Evolutionary conservation across 108 stramenopile species (phyloP).

Genomic region (Cylindrotheca fusiformis): DNA sequence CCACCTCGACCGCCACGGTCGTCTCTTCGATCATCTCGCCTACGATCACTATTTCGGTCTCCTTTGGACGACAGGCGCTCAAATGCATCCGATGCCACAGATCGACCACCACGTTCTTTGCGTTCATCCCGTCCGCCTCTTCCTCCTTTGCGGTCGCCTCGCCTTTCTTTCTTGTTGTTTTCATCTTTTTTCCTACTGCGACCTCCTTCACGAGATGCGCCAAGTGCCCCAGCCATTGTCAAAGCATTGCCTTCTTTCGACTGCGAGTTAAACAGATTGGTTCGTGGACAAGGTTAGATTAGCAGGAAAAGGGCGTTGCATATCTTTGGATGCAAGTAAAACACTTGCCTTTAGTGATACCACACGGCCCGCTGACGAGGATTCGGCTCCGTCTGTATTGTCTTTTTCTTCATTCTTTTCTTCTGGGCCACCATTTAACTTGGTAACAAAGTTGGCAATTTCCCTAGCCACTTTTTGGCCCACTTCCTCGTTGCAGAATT

Average conservation of each 20-base stretch:
- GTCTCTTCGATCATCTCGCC: slow-evolving; percentile 19
- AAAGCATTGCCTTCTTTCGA: slow-evolving; percentile 54
- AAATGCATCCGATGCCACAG: slow-evolving; percentile 19
- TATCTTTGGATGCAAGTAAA: neutral
- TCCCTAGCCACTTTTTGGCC: slow-evolving; percentile 30
- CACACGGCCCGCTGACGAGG: slow-evolving; percentile 8
- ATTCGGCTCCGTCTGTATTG: slow-evolving; percentile 6
- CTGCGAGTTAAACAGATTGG: neutral
- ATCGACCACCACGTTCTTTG: slow-evolving; percentile 2
- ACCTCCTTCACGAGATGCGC: slow-evolving; percentile 61
- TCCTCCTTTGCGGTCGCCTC: slow-evolving; percentile 5
- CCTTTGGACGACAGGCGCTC: slow-evolving; percentile 14
- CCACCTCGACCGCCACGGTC: slow-evolving; percentile 19
- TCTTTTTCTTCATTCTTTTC: slow-evolving; percentile 3
- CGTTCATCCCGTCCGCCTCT: neutral
- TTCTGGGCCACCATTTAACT: slow-evolving; percentile 4
- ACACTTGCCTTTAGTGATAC: slow-evolving; percentile 27
- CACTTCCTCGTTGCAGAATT: slow-evolving; percentile 41
- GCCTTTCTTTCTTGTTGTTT: slow-evolving; percentile 19
- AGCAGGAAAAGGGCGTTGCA: no score
- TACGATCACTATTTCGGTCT: slow-evolving; percentile 9
- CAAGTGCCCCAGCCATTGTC: slow-evolving; percentile 75
- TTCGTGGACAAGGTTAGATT: neutral
- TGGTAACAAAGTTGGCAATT: slow-evolving; percentile 30
- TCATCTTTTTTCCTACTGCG: slow-evolving; percentile 8